Percentiles rank a stretch among this genome's conserved stretches.
These are phyloP conservation scores for Barbarea vulgaris DNA, from an alignment of 345 rosid species.

Conservation along the genomic window DNA sequence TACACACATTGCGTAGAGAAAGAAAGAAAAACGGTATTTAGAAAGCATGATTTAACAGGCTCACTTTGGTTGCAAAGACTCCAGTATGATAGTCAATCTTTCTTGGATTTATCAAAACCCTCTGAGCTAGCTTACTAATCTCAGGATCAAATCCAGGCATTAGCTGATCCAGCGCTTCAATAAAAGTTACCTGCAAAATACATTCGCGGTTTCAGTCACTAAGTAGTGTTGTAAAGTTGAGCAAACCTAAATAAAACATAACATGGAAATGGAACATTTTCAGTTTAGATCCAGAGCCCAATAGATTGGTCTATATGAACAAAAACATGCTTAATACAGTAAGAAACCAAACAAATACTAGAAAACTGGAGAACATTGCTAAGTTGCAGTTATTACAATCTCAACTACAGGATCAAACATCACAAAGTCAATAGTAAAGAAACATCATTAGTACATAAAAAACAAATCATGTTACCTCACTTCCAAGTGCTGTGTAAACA, in stretches of 20 bases:
- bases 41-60: conserved; percentile 4
- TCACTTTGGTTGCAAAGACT: conserved; percentile 95
- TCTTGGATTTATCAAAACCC: conserved; percentile 91
- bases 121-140: conserved; percentile 93
- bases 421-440: background rate
- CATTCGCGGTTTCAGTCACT: conserved; percentile 21
- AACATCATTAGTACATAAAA: background rate
- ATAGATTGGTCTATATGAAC: background rate
- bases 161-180: conserved; percentile 96
- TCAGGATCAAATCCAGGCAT: conserved; percentile 99
- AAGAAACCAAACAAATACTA: background rate
- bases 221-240: background rate
- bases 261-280: background rate
- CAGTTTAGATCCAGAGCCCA: conserved; percentile 14
- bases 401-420: background rate
- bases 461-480: conserved; percentile 67
- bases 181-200: conserved; percentile 77
- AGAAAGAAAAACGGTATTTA: background rate
- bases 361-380: background rate
- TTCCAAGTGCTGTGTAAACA: conserved; percentile 98
- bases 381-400: background rate
- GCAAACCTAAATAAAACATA: background rate
- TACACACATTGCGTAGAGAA: background rate
- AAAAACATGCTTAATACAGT: background rate
- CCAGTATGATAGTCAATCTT: conserved; percentile 95